A percentile compares a stretch with the other conserved stretches of the same genome.
These are phyloP conservation scores for Debaryomyces subglobosus DNA, from an alignment of 1,139 yeast genomes.

Conservation along the genomic window DNA sequence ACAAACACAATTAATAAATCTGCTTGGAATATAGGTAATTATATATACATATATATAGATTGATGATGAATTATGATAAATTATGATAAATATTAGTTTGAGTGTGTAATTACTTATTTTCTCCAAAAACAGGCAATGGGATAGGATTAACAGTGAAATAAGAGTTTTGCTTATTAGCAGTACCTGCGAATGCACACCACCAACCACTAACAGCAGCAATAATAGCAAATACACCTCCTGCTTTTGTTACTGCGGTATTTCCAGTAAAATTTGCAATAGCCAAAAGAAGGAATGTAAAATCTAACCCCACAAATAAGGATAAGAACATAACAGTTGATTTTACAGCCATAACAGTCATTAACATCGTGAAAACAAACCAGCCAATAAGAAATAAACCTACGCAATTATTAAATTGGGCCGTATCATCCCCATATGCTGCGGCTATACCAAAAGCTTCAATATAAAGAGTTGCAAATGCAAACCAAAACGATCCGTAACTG, in stretches of 20 bases:
- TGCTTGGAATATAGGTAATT: constrained; percentile 15
- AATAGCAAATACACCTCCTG: constrained; percentile 75
- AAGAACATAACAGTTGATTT: constrained; percentile 39
- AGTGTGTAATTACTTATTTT: not conserved
- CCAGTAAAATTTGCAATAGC: constrained; percentile 39
- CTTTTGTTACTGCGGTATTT: constrained; percentile 41
- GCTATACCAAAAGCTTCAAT: constrained; percentile 35
- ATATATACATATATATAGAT: not conserved
- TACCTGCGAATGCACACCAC: constrained; percentile 82
- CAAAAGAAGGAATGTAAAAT: constrained; percentile 37
- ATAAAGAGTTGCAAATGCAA: constrained; percentile 39
- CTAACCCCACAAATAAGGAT: constrained; percentile 32
- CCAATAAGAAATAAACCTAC: constrained; percentile 37
- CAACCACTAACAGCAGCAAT: constrained; percentile 71
- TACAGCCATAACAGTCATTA: constrained; percentile 32
- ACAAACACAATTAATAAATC: constrained; percentile 22
- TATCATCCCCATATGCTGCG: constrained; percentile 29
- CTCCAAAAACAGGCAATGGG: constrained; percentile 14
- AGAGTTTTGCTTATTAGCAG: constrained; percentile 64
- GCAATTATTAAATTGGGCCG: constrained; percentile 33
- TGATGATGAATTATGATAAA: not conserved
- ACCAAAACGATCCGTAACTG: constrained; percentile 42
- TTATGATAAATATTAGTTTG: not conserved
- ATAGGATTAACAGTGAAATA: constrained; percentile 37
- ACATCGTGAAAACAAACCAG: constrained; percentile 41